Evolutionary conservation across 805 yeast species (phyloP).

Genomic region (Yamadazyma paraphyllophila): DNA sequence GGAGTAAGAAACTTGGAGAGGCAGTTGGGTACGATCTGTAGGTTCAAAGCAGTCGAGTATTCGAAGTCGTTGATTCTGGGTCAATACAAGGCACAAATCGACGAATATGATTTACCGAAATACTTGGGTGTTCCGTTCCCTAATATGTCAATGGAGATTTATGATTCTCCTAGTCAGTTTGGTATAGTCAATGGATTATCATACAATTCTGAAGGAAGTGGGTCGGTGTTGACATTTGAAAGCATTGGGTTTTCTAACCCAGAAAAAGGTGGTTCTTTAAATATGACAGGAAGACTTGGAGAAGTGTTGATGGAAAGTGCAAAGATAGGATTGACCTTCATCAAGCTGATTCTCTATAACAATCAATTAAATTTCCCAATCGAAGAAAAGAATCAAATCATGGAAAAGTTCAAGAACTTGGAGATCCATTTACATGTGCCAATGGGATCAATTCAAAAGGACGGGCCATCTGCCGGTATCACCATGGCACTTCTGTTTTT

Average conservation of each 20-base stretch:
- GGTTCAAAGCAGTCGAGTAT: conserved; percentile 78
- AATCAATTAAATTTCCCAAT: conserved; percentile 30
- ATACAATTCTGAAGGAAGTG: conserved; percentile 83
- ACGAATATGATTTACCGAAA: conserved; percentile 55
- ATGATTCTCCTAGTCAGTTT: conserved; percentile 25
- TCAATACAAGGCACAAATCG: conserved; percentile 42
- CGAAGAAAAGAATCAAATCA: conserved; percentile 26
- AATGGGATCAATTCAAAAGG: conserved; percentile 46
- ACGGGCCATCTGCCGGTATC: conserved; percentile 49
- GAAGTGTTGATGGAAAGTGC: conserved; percentile 80
- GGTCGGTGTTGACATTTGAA: conserved; percentile 77
- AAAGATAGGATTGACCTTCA: conserved; percentile 72
- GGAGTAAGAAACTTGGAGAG: conserved; percentile 84
- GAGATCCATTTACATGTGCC: conserved; percentile 59
- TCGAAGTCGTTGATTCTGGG: conserved; percentile 28
- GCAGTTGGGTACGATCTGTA: conserved; percentile 68
- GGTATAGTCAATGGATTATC: conserved; percentile 89
- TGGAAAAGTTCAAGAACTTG: conserved; percentile 47
- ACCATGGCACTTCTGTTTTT: conserved; percentile 49
- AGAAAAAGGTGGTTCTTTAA: conserved; percentile 47
- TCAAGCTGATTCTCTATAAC: conserved; percentile 52
- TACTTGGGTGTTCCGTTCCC: conserved; percentile 68
- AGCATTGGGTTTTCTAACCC: conserved; percentile 52
- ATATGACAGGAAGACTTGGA: conserved; percentile 80
- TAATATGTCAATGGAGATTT: conserved; percentile 29